Evolutionary conservation across 2,329 filamentous ascomycete species (phyloP).

Genomic region (Fusarium pseudoanthophilum): DNA sequence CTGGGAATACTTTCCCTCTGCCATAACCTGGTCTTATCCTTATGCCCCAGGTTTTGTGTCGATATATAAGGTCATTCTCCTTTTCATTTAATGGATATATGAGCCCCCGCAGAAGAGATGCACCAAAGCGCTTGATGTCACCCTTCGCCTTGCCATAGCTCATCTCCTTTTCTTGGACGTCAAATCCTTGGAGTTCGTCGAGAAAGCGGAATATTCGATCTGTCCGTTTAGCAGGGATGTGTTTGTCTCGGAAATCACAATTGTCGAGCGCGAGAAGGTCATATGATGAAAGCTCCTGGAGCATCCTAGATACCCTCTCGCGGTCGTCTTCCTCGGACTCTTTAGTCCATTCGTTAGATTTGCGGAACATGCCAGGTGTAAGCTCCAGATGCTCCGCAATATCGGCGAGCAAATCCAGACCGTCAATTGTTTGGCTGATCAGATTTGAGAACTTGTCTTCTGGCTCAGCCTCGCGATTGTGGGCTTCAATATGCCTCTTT

Average conservation of each 20-base stretch:
- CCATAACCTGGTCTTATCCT: neutral
- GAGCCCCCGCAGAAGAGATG: slow-evolving; percentile 29
- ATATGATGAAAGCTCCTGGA: neutral
- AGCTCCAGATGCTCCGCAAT: slow-evolving; percentile 36
- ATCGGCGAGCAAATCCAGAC: slow-evolving; percentile 36
- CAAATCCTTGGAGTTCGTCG: slow-evolving; percentile 36
- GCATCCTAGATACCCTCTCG: neutral
- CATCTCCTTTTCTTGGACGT: neutral
- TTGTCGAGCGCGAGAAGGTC: slow-evolving; percentile 33
- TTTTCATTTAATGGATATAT: slow-evolving; percentile 26
- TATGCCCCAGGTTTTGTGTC: neutral
- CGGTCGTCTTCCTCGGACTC: neutral
- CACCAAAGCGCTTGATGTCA: slow-evolving; percentile 41
- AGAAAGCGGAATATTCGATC: slow-evolving; percentile 32
- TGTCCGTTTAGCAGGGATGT: slow-evolving; percentile 23
- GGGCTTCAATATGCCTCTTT: slow-evolving; percentile 32
- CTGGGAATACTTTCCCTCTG: neutral
- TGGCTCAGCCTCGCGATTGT: slow-evolving; percentile 17
- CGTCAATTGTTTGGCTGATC: slow-evolving; percentile 38
- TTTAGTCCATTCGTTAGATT: neutral
- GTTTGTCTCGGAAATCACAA: slow-evolving; percentile 14
- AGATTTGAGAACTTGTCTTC: slow-evolving; percentile 26
- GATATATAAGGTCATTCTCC: neutral
- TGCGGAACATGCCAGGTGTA: neutral
- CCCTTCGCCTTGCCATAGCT: slow-evolving; percentile 30